Conservation (phyloP, 2,329 filamentous ascomycete species). For the Fusarium sublunatum region DNA sequence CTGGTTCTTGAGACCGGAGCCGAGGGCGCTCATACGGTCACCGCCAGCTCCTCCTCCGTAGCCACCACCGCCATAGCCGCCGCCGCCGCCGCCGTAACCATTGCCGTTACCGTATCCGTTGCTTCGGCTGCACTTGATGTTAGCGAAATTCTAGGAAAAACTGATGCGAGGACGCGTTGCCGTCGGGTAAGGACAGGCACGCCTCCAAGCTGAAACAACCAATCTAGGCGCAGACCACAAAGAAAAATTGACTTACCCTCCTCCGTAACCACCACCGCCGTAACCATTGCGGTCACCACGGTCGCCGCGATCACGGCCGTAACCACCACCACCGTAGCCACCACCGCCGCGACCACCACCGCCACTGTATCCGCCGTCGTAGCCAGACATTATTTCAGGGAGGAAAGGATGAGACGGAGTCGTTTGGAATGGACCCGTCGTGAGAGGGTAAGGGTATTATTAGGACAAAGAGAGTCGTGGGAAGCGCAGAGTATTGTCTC, state of each 20-base stretch:
- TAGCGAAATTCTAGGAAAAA: constrained; percentile 47
- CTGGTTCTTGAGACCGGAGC: constrained; percentile 86
- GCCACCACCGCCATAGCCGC: constrained; percentile 53
- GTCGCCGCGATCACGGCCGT: constrained; percentile 57
- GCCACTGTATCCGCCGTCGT: constrained; percentile 48
- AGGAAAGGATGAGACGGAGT: constrained; percentile 29
- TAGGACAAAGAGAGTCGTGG: constrained; percentile 37
- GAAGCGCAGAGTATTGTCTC: constrained; percentile 36
- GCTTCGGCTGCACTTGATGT: constrained; percentile 58
- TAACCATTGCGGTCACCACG: constrained; percentile 59
- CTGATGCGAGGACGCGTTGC: constrained; percentile 12
- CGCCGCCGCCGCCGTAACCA: constrained; percentile 52
- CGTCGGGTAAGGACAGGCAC: constrained; percentile 22
- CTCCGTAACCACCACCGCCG: constrained; percentile 53
- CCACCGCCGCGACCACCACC: constrained; percentile 49
- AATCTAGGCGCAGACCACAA: constrained; percentile 21
- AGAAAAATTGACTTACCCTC: constrained; percentile 52
- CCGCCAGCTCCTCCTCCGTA: constrained; percentile 73
- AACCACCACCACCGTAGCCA: constrained; percentile 51
- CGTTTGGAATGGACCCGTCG: constrained; percentile 26
- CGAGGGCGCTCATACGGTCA: constrained; percentile 94
- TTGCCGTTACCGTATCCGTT: constrained; percentile 56
- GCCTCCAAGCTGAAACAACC: constrained; percentile 26
- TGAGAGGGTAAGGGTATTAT: constrained; percentile 20
- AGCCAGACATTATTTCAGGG: constrained; percentile 57